These are phyloP conservation scores for Aspergillus carbonarius DNA, from an alignment of 2,329 filamentous ascomycete species.

Conservation along the genomic window DNA sequence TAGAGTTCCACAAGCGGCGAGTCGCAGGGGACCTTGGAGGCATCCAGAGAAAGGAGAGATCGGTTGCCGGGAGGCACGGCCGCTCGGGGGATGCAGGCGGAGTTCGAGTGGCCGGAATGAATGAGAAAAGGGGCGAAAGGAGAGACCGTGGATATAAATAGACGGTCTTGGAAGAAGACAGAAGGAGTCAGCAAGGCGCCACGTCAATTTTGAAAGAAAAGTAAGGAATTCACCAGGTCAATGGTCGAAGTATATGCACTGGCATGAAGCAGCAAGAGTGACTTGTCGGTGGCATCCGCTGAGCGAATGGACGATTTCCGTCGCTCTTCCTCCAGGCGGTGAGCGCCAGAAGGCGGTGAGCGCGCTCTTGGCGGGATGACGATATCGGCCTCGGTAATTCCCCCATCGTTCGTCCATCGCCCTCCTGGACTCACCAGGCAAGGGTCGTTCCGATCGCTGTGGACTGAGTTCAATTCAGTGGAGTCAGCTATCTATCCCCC, in stretches of 20 bases:
- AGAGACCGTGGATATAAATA: not conserved
- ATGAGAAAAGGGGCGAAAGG: not conserved
- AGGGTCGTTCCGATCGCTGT: too few species aligned
- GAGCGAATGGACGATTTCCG: not conserved
- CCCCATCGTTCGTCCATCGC: too few species aligned
- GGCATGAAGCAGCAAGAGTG: not conserved
- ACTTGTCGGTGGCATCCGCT: not conserved
- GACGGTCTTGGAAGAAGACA: not conserved
- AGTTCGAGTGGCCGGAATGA: not conserved
- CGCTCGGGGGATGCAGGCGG: not conserved
- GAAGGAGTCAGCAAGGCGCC: not conserved
- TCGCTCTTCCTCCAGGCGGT: not conserved
- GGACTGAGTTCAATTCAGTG: too few species aligned
- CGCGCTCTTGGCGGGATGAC: not conserved
- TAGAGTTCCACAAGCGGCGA: constrained; percentile 23
- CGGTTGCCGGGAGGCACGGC: constrained; percentile 5
- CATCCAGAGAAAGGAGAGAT: constrained; percentile 28
- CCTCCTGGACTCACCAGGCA: too few species aligned
- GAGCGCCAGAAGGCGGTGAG: not conserved
- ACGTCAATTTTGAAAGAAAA: not conserved
- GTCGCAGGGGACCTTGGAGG: constrained; percentile 37
- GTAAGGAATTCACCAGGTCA: not conserved
- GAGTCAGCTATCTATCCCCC: too few species aligned
- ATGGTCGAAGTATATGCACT: not conserved
- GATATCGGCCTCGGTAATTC: too few species aligned